These are phyloP conservation scores for Salix caprea DNA, from an alignment of 345 rosid genomes.

Conservation along the genomic window DNA sequence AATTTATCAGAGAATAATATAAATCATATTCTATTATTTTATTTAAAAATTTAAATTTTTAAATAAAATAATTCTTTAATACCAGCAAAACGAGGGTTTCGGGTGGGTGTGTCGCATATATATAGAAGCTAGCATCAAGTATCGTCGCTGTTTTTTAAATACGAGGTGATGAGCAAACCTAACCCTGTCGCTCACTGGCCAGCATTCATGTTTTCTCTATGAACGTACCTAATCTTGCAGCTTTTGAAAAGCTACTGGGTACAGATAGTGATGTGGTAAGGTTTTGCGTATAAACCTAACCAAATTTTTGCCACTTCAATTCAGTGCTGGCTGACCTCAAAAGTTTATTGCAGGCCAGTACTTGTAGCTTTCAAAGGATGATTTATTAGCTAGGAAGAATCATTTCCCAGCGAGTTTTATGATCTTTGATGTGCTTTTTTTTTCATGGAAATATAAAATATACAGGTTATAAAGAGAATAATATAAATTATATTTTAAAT, in stretches of 20 bases:
- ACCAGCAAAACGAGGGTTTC: too few species aligned
- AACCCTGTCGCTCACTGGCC: not conserved
- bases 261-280: not conserved
- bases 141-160: not conserved
- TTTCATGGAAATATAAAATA: not conserved
- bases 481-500: too few species aligned
- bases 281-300: not conserved
- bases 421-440: not conserved
- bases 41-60: accelerated
- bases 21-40: too few species aligned
- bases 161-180: not conserved
- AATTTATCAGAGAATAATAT: too few species aligned
- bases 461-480: too few species aligned
- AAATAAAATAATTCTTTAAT: too few species aligned
- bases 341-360: too few species aligned
- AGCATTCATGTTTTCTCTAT: not conserved
- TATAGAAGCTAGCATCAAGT: not conserved
- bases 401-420: not conserved
- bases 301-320: not conserved
- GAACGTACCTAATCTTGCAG: not conserved
- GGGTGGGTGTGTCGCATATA: too few species aligned
- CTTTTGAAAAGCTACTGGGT: not conserved
- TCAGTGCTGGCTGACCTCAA: not conserved
- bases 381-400: not conserved
- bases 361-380: not conserved